Conservation (phyloP, 1,284 basidiomycete genomes). For the Acaromyces ingoldii region DNA sequence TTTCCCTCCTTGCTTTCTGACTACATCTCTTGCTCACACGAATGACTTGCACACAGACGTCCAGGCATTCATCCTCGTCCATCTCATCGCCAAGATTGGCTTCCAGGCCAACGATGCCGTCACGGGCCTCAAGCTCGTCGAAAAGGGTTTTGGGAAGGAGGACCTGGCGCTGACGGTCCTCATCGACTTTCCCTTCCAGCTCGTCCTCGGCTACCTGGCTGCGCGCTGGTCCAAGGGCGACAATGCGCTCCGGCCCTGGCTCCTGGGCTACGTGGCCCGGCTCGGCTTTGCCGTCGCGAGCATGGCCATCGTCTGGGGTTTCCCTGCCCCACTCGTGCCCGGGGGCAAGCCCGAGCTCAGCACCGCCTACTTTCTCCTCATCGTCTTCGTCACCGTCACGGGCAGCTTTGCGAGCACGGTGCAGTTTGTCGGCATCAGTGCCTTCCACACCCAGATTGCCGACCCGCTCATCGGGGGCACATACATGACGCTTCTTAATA, state of each 20-base stretch:
- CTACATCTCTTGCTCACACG: background rate
- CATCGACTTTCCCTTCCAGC: slow-evolving; percentile 97
- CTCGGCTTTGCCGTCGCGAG: slow-evolving; percentile 65
- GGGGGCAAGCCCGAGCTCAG: slow-evolving; percentile 59
- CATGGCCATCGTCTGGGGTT: slow-evolving; percentile 74
- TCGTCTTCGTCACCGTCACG: slow-evolving; percentile 73
- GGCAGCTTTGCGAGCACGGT: slow-evolving; percentile 88
- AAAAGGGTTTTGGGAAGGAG: slow-evolving; percentile 91
- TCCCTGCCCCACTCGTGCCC: slow-evolving; percentile 58
- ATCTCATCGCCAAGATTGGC: slow-evolving; percentile 89
- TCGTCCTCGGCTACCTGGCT: slow-evolving; percentile 90
- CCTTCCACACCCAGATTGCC: slow-evolving; percentile 94
- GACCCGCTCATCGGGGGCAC: slow-evolving; percentile 86
- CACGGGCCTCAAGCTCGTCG: slow-evolving; percentile 88
- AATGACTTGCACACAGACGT: slow-evolving; percentile 62
- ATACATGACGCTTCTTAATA: slow-evolving; percentile 71
- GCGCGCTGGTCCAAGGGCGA: slow-evolving; percentile 68
- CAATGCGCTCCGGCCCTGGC: slow-evolving; percentile 61
- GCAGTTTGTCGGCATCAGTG: slow-evolving; percentile 96
- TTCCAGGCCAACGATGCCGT: slow-evolving; percentile 93
- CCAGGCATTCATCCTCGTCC: slow-evolving; percentile 78
- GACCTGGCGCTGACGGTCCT: slow-evolving; percentile 90
- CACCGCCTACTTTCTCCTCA: slow-evolving; percentile 70
- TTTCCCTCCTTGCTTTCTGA: slow-evolving; percentile 7
- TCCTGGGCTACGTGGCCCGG: slow-evolving; percentile 85